These are phyloP conservation scores for Lasiodiplodia sp. DNA, from an alignment of 2,329 filamentous ascomycete genomes.

Conservation along the genomic window DNA sequence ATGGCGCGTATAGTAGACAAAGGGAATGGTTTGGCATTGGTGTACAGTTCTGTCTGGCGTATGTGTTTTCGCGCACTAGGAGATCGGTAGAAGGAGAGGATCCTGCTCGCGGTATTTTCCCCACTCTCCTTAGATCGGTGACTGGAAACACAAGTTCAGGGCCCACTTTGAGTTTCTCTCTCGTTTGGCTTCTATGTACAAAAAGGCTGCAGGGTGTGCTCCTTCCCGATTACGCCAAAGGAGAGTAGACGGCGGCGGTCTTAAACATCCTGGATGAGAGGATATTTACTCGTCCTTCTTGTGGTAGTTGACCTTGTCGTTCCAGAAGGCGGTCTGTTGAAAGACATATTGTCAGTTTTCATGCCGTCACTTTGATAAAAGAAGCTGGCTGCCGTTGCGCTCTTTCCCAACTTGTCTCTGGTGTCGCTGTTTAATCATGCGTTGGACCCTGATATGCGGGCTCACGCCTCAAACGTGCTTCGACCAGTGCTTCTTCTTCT, in stretches of 20 bases:
- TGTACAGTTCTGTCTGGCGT: neutral
- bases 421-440: neutral
- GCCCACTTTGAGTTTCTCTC: constrained; percentile 7
- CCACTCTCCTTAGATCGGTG: neutral
- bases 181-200: constrained; percentile 25
- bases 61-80: neutral
- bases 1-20: neutral
- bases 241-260: neutral
- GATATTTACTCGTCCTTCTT: constrained; percentile 72
- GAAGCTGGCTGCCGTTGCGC: neutral
- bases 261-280: neutral
- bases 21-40: neutral
- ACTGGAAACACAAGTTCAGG: neutral
- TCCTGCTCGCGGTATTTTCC: neutral
- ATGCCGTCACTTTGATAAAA: neutral
- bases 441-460: neutral
- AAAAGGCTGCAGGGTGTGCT: constrained; percentile 6
- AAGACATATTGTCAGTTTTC: neutral
- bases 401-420: neutral
- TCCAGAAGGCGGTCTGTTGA: constrained; percentile 74
- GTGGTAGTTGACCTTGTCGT: constrained; percentile 94
- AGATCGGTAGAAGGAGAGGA: neutral
- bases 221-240: neutral
- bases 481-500: neutral
- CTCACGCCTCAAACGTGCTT: neutral